Base-by-base conservation (phyloP, 139 green algal genomes). In the Tetraselmis striata region DNA sequence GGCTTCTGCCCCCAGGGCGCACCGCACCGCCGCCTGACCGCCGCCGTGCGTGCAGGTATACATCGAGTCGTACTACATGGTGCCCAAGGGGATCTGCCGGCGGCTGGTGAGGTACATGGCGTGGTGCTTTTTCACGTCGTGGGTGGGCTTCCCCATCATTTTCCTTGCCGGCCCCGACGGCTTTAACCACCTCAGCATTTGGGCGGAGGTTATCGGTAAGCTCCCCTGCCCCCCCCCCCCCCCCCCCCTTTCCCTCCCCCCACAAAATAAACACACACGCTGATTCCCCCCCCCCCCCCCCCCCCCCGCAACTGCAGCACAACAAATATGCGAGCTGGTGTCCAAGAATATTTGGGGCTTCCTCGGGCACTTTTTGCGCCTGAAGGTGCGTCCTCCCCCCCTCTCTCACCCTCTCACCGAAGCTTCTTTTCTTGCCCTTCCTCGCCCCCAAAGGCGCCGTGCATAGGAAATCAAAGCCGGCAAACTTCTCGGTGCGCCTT, bases 281-380 rank as follows among this genome's bases (percentile, higher is more conserved):
- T n/a, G n/a, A n/a, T n/a, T n/a, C 45, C 11, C 45, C 45, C 45
- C 11, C 45, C 45, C 18, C 18, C 45, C 45, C 18, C 18, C 45
- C 45, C 45, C 45, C 5, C 11, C 45, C 45, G 79, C 75, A 1
- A 77, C 79, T 1, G 85, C 87, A 28, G 82, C 31, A 0, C 84
- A 90, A 30, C 83, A 80, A 1, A 45, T 91, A 1, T 25, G 83
- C 1, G 90, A 94, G 32, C 45, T 94, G 18, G 2, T 89, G 0
- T 90, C 89, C 30, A 94, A 94, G 85, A 90, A 94, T 59, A 5
- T 88, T 0, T 91, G 89, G 89, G 82, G 85, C 27, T 59, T 92
- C 28, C 32, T 90, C 1, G 89, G 82, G 23, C 86, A 92, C 79
- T 59, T 81, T 58, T 81, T 92, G 67, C 87, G 89, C 30, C 59